Conservation (phyloP, 148 eudicot genomes). For the Vaccinium macrocarpon region DNA sequence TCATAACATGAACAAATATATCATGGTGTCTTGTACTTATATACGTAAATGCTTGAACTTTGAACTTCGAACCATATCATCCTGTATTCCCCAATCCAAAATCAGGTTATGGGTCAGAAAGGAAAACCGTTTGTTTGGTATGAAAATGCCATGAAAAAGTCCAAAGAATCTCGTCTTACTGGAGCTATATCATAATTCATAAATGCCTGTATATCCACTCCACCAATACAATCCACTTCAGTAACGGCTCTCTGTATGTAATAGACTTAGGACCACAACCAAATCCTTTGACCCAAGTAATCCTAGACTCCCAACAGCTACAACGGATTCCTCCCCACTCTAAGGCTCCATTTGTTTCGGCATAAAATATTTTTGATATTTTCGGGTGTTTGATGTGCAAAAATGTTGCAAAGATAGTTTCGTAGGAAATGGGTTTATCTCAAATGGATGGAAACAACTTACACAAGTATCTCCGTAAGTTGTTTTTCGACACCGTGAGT, state of each 20-base stretch:
- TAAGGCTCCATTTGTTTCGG: too few species aligned
- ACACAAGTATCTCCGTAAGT: too few species aligned
- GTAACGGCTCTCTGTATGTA: neutral
- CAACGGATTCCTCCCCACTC: neutral
- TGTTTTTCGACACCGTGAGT: too few species aligned
- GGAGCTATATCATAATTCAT: neutral
- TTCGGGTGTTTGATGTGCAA: too few species aligned
- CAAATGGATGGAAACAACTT: too few species aligned
- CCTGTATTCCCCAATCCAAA: too few species aligned
- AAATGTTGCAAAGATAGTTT: too few species aligned
- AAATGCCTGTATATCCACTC: neutral
- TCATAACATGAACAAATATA: neutral
- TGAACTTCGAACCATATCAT: neutral
- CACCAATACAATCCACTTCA: neutral
- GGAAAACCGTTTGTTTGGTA: neutral
- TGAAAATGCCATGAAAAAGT: constrained; percentile 7
- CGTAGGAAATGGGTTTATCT: too few species aligned
- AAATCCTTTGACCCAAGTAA: neutral
- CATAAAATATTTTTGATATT: too few species aligned
- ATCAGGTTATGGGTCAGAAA: neutral
- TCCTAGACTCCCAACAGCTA: neutral
- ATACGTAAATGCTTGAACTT: neutral
- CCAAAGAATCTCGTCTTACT: neutral
- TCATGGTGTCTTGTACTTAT: neutral
- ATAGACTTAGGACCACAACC: neutral